Percentiles rank a stretch among this genome's conserved stretches.
Evolutionary conservation across 441 rosid species (phyloP).

Genomic region (Bocquillonia castaneifolia): DNA sequence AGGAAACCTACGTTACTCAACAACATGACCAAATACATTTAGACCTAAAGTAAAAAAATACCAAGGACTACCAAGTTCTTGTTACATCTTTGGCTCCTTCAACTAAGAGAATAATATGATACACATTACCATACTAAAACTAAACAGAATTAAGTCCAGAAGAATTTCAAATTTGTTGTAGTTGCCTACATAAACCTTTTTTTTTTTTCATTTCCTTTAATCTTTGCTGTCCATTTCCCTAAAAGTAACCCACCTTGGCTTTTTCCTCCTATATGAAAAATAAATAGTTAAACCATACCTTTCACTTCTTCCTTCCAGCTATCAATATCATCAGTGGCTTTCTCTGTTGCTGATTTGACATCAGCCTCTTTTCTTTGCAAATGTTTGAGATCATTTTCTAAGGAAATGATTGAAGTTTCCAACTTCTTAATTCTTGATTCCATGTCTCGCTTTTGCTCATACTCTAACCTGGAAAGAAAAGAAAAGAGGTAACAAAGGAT

Average conservation of each 20-base stretch:
- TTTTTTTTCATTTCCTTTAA: background rate
- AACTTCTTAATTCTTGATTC: constrained; percentile 75
- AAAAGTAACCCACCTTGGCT: background rate
- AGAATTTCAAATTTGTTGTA: constrained; percentile 2
- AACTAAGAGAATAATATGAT: background rate
- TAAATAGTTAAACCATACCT: constrained; percentile 42
- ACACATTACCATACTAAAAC: background rate
- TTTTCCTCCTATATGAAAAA: background rate
- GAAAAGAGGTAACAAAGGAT: background rate
- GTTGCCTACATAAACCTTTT: constrained; percentile 3
- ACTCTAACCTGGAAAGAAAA: constrained; percentile 66
- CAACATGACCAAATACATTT: background rate
- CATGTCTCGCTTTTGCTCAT: constrained; percentile 90
- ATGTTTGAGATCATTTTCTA: constrained; percentile 67
- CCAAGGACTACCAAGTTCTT: background rate
- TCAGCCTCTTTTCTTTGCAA: constrained; percentile 63
- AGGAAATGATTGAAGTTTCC: constrained; percentile 58
- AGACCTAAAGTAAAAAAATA: no score
- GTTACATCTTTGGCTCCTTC: background rate
- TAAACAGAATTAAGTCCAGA: background rate
- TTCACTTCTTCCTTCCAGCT: constrained; percentile 68
- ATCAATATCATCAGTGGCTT: constrained; percentile 55
- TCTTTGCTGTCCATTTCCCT: background rate
- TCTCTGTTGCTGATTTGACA: constrained; percentile 56
- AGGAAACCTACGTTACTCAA: background rate